phyloP scores from a whole-genome alignment of 768 basidiomycete species.

The Sarcomyxa edulis region DNA sequence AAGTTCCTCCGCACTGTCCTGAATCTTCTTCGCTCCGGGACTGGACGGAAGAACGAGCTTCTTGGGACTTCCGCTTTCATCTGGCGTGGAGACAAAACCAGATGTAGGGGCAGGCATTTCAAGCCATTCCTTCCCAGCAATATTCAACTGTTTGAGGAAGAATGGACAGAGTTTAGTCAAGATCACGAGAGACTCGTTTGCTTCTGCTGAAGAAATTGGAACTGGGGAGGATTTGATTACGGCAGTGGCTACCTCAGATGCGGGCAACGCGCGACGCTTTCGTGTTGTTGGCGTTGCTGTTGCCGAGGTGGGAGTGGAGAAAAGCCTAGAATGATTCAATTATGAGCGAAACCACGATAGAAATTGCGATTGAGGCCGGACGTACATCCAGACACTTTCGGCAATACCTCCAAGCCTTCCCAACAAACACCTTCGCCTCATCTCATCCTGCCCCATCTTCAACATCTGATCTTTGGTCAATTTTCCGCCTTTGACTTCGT shows the following conservation, averaged over 20 bases:
- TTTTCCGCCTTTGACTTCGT: conserved; percentile 33
- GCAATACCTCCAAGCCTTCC: conserved; percentile 77
- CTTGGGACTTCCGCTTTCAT: conserved; percentile 31
- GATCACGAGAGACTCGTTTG: conserved; percentile 66
- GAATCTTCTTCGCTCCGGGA: conserved; percentile 52
- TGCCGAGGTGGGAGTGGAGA: conserved; percentile 56
- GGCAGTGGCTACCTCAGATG: conserved; percentile 59
- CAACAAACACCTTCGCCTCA: conserved; percentile 68
- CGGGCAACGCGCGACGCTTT: conserved; percentile 67
- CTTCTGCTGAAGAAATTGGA: conserved; percentile 74
- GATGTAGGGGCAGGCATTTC: conserved; percentile 52
- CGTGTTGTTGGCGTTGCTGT: conserved; percentile 50
- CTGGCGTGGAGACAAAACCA: conserved; percentile 12
- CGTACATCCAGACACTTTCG: conserved; percentile 87
- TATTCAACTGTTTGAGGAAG: conserved; percentile 62
- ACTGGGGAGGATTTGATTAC: conserved; percentile 79
- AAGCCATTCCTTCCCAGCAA: conserved; percentile 54
- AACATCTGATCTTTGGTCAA: conserved; percentile 63
- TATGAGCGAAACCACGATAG: not conserved
- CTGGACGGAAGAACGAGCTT: conserved; percentile 34
- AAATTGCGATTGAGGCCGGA: conserved; percentile 5
- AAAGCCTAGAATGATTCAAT: conserved; percentile 45
- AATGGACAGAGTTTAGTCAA: conserved; percentile 72
- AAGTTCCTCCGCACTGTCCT: conserved; percentile 57
- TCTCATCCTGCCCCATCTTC: conserved; percentile 73